phyloP scores from a whole-genome alignment of 257 asterid genomes.

The Ehretia macrophylla region DNA sequence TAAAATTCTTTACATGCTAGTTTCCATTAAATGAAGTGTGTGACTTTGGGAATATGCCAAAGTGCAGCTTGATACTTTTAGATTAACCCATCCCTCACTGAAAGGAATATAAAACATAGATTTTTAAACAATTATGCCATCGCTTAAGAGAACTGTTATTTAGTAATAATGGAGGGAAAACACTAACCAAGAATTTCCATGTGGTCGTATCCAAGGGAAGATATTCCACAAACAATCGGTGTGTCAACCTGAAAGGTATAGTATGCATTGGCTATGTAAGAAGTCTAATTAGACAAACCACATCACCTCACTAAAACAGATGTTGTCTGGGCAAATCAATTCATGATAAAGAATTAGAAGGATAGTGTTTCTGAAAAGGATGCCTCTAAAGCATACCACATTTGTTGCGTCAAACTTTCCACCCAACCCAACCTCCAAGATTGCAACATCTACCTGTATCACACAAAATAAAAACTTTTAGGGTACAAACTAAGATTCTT shows the following conservation, averaged over 20 bases:
- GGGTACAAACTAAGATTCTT: not conserved
- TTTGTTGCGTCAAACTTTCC: constrained; percentile 95
- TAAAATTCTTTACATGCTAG: not conserved
- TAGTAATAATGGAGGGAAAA: constrained; percentile 35
- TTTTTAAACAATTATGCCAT: too few species aligned
- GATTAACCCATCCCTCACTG: too few species aligned
- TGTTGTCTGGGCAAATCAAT: constrained; percentile 7
- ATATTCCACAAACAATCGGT: constrained; percentile 78
- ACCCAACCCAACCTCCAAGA: constrained; percentile 96
- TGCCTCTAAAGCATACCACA: constrained; percentile 59
- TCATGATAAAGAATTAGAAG: constrained; percentile 6
- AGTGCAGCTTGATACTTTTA: too few species aligned
- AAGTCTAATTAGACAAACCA: not conserved
- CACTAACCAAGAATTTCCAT: constrained; percentile 98
- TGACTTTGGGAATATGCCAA: too few species aligned
- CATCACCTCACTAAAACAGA: not conserved
- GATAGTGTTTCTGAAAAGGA: constrained; percentile 6
- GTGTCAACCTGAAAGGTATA: constrained; percentile 58
- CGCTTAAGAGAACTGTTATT: constrained; percentile 2
- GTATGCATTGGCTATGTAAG: constrained; percentile 17
- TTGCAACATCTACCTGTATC: constrained; percentile 89
- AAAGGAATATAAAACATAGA: too few species aligned
- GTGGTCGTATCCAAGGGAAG: constrained; percentile 95
- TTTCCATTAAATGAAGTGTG: too few species aligned
- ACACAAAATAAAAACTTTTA: not conserved